Conservation (phyloP, 208 protist genomes). For the Wallacemonas sp. region DNA sequence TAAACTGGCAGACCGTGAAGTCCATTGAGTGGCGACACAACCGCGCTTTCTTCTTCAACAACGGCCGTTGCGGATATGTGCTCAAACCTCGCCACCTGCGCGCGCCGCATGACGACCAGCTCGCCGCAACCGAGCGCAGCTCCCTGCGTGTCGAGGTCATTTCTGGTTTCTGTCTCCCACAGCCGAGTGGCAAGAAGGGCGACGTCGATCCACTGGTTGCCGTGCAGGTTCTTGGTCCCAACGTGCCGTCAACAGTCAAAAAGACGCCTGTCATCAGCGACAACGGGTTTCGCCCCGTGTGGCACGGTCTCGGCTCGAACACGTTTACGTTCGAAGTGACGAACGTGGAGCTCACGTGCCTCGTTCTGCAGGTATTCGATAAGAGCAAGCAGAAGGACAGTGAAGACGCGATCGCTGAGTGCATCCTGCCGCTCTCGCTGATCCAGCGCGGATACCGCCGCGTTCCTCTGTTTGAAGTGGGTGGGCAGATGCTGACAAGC, state of each 20-base stretch:
- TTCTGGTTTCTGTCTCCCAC: slow-evolving; percentile 68
- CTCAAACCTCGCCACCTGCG: slow-evolving; percentile 88
- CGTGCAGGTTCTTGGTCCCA: slow-evolving; percentile 52
- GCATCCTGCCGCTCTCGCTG: slow-evolving; percentile 52
- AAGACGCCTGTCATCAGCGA: slow-evolving; percentile 42
- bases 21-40: slow-evolving; percentile 79
- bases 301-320: slow-evolving; percentile 42
- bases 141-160: slow-evolving; percentile 60
- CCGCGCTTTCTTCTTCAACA: slow-evolving; percentile 85
- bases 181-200: slow-evolving; percentile 35
- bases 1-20: slow-evolving; percentile 90
- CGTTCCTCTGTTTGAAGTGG: slow-evolving; percentile 45
- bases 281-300: slow-evolving; percentile 80
- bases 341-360: slow-evolving; percentile 43
- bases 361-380: slow-evolving; percentile 73
- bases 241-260: slow-evolving; percentile 18
- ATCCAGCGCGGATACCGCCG: slow-evolving; percentile 52
- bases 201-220: slow-evolving; percentile 63
- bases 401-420: slow-evolving; percentile 46
- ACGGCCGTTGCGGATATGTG: slow-evolving; percentile 93
- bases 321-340: slow-evolving; percentile 47
- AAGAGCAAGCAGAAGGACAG: slow-evolving; percentile 37
- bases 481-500: slow-evolving; percentile 35
- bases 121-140: slow-evolving; percentile 17
- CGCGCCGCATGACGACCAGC: not conserved